phyloP scores from a whole-genome alignment of 495 filamentous ascomycete species.

The Penicillium dipodomyicola region DNA sequence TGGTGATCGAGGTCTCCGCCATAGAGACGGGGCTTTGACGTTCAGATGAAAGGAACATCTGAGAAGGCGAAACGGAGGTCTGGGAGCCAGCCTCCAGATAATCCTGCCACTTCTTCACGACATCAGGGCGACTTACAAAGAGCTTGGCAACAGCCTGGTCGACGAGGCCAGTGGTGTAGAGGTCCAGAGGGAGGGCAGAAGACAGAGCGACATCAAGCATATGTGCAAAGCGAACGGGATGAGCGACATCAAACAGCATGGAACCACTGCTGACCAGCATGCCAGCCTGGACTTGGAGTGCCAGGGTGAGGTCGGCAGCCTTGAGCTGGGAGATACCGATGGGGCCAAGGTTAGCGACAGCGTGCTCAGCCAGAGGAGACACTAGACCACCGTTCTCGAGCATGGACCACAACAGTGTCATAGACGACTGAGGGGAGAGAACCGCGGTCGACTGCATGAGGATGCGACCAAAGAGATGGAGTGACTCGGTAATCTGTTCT shows the following conservation, averaged over 20 bases:
- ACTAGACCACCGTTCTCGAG: conserved; percentile 64
- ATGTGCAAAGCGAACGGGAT: conserved; percentile 59
- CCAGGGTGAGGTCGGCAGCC: conserved; percentile 56
- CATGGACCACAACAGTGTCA: conserved; percentile 72
- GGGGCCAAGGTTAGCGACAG: conserved; percentile 58
- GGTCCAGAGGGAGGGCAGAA: conserved; percentile 48
- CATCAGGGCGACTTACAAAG: conserved; percentile 51
- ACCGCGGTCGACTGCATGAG: conserved; percentile 48
- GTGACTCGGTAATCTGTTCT: conserved; percentile 83
- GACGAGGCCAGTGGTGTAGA: conserved; percentile 51
- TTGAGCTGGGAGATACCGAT: conserved; percentile 56
- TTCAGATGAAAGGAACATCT: conserved; percentile 26
- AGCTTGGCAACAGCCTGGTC: conserved; percentile 57
- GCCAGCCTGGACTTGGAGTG: conserved; percentile 62
- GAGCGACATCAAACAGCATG: conserved; percentile 50
- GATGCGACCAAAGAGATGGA: conserved; percentile 68
- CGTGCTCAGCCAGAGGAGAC: conserved; percentile 59
- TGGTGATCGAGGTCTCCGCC: conserved; percentile 36
- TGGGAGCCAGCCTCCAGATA: conserved; percentile 46
- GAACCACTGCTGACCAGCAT: conserved; percentile 51
- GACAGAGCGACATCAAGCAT: conserved; percentile 55
- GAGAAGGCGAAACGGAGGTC: conserved; percentile 16
- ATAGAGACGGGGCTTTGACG: conserved; percentile 42
- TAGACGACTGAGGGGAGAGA: conserved; percentile 52
- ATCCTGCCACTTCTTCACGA: conserved; percentile 57